A percentile compares a stretch with the other conserved stretches of the same genome.
phyloP scores from a whole-genome alignment of 1,284 basidiomycete genomes.

The Rhodotorula mucilaginosa region DNA sequence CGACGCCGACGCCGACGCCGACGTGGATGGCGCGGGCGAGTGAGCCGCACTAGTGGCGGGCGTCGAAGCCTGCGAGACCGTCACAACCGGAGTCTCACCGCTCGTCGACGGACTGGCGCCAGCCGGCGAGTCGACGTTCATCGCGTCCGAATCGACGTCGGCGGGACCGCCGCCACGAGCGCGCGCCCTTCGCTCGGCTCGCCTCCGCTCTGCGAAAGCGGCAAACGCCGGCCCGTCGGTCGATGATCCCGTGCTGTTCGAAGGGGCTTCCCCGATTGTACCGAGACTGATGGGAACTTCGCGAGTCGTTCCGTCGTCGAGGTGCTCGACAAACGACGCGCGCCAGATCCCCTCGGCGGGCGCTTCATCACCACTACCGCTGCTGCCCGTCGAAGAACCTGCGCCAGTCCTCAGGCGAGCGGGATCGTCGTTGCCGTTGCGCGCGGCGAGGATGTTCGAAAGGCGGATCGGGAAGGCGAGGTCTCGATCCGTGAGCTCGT shows the following conservation, averaged over 20 bases:
- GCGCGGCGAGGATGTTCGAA: background rate
- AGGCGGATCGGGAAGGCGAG: conserved; percentile 10
- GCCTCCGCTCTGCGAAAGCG: conserved; percentile 14
- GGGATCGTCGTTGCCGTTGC: background rate
- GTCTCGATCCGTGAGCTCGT: conserved; percentile 19
- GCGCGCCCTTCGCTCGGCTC: conserved; percentile 8
- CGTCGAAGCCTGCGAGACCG: conserved; percentile 1
- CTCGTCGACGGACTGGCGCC: background rate
- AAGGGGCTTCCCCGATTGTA: background rate
- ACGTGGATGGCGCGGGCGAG: background rate
- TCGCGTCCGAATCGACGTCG: background rate
- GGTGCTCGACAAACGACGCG: conserved; percentile 15
- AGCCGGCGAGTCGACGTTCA: background rate
- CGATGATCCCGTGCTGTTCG: background rate
- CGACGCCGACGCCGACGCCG: background rate
- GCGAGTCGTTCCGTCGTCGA: background rate
- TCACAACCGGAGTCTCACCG: background rate
- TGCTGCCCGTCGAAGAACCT: background rate
- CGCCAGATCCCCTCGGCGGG: conserved; percentile 23
- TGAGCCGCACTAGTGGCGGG: background rate
- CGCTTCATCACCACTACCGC: background rate
- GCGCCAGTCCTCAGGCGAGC: background rate
- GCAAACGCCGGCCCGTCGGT: conserved; percentile 1
- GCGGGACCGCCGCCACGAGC: background rate
- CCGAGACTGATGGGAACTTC: background rate